These are phyloP conservation scores for Cystoderma amianthinum DNA, from an alignment of 768 basidiomycete genomes.

Conservation along the genomic window DNA sequence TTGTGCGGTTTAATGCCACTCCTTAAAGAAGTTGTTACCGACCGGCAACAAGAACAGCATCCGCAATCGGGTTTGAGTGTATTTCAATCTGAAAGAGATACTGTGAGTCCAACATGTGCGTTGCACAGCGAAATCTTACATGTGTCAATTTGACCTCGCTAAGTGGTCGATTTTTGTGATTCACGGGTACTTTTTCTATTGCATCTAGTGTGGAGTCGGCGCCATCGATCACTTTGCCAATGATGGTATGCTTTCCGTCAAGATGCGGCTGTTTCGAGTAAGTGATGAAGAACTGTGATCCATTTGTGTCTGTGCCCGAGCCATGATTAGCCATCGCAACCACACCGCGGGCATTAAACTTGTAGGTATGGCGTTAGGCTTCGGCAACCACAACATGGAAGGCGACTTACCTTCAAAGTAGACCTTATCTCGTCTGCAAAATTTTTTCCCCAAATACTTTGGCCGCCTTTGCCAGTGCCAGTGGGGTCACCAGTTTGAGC, in stretches of 20 bases:
- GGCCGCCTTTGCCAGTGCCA: slow-evolving; percentile 92
- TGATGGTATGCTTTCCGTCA: slow-evolving; percentile 91
- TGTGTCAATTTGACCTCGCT: slow-evolving; percentile 77
- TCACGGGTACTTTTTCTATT: slow-evolving; percentile 92
- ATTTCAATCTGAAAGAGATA: slow-evolving; percentile 58
- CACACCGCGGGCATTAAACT: slow-evolving; percentile 95
- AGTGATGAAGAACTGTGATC: slow-evolving; percentile 84
- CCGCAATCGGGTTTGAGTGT: slow-evolving; percentile 94
- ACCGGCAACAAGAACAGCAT: slow-evolving; percentile 43
- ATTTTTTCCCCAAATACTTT: slow-evolving; percentile 92
- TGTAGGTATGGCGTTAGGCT: too few species aligned
- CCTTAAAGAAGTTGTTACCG: slow-evolving; percentile 12
- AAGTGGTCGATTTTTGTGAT: slow-evolving; percentile 82
- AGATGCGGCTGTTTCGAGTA: slow-evolving; percentile 93
- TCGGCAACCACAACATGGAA: too few species aligned
- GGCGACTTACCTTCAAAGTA: slow-evolving; percentile 84
- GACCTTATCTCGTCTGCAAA: slow-evolving; percentile 91
- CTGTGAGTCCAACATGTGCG: background rate
- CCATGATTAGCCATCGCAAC: slow-evolving; percentile 99
- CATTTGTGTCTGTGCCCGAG: slow-evolving; percentile 91
- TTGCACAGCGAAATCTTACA: slow-evolving; percentile 55
- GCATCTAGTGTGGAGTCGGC: slow-evolving; percentile 87
- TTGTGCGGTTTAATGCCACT: background rate
- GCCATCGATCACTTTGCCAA: slow-evolving; percentile 98
- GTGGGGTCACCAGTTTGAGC: slow-evolving; percentile 87